phyloP scores from a whole-genome alignment of 2,329 filamentous ascomycete genomes.

The Hypoxylon rubiginosum region DNA sequence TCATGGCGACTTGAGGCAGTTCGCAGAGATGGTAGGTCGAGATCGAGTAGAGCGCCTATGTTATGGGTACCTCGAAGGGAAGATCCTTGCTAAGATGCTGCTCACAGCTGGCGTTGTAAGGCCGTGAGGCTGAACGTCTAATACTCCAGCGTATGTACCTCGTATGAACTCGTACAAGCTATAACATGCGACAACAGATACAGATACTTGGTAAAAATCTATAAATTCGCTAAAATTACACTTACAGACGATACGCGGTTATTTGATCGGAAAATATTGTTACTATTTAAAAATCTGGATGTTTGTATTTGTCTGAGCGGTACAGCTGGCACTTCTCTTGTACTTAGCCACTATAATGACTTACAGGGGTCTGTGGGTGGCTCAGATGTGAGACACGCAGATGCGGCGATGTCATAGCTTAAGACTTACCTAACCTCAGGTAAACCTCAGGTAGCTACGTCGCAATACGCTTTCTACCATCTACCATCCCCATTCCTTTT shows the following conservation, averaged over 20 bases:
- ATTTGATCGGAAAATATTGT: too few species aligned
- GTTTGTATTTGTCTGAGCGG: not conserved
- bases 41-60: not conserved
- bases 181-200: not conserved
- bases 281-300: not conserved
- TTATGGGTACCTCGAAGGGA: constrained; percentile 3
- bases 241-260: too few species aligned
- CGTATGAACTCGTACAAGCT: not conserved
- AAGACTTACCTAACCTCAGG: constrained; percentile 36
- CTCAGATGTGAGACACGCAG: constrained; percentile 29
- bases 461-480: constrained; percentile 23
- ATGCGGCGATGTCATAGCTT: constrained; percentile 42
- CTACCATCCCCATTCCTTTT: constrained; percentile 29
- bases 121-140: constrained; percentile 35
- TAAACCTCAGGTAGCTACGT: too few species aligned
- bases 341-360: constrained; percentile 6
- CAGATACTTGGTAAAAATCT: not conserved
- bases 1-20: too few species aligned
- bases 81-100: constrained; percentile 19
- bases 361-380: constrained; percentile 20
- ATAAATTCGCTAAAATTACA: not conserved
- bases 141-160: not conserved
- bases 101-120: not conserved
- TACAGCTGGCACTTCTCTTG: constrained; percentile 9
- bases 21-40: too few species aligned